Conservation (phyloP, 2,329 filamentous ascomycete species). For the Scedosporium minutisporum region DNA sequence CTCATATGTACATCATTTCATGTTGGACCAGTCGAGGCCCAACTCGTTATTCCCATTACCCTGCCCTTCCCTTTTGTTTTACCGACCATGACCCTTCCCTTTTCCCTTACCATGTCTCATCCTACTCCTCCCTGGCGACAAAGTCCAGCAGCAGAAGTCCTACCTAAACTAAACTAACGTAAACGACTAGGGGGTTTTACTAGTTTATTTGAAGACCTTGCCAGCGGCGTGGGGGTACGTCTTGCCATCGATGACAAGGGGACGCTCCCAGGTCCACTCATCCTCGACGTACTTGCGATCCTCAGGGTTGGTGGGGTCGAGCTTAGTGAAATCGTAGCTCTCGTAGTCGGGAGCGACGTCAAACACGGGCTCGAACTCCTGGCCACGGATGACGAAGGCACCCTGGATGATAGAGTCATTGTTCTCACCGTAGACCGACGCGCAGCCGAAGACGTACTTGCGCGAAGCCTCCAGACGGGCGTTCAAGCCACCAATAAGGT, state of each 20-base stretch:
- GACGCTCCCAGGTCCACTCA: slow-evolving; percentile 88
- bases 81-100: slow-evolving; percentile 6
- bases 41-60: neutral
- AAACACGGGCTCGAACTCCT: slow-evolving; percentile 78
- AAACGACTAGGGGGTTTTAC: slow-evolving; percentile 5
- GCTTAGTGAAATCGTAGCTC: slow-evolving; percentile 94
- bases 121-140: slow-evolving; percentile 11
- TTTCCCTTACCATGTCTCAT: slow-evolving; percentile 9
- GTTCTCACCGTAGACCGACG: slow-evolving; percentile 79
- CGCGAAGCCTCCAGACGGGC: slow-evolving; percentile 91
- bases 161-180: neutral
- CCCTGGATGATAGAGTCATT: slow-evolving; percentile 87
- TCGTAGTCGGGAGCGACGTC: slow-evolving; percentile 96
- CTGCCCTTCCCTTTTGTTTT: slow-evolving; percentile 4
- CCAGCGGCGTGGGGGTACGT: slow-evolving; percentile 79
- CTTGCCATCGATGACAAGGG: slow-evolving; percentile 73
- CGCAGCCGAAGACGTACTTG: slow-evolving; percentile 93
- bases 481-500: slow-evolving; percentile 98
- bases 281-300: slow-evolving; percentile 79
- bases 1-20: slow-evolving; percentile 1
- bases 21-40: neutral
- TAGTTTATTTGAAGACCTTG: slow-evolving; percentile 95
- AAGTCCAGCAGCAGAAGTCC: slow-evolving; percentile 9
- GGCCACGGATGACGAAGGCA: slow-evolving; percentile 89
- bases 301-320: slow-evolving; percentile 77